Conservation (phyloP, 2,329 filamentous ascomycete species). For the Zopfia rhizophila region DNA sequence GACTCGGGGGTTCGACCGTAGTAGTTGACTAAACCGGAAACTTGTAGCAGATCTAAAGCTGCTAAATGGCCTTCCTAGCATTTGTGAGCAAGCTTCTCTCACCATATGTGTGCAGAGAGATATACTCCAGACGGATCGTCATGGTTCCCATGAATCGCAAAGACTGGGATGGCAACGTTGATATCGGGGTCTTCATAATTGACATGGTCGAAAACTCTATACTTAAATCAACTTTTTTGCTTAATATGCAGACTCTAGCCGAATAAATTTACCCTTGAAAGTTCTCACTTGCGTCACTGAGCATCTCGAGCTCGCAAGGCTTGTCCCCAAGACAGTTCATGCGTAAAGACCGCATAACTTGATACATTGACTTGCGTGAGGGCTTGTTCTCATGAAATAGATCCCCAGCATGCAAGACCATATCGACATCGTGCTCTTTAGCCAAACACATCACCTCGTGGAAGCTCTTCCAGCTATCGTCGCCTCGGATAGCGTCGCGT, state of each 20-base stretch:
- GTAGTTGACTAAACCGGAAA: constrained; percentile 93
- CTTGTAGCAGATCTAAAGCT: constrained; percentile 88
- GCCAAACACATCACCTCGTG: constrained; percentile 94
- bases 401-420: constrained; percentile 94
- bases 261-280: constrained; percentile 72
- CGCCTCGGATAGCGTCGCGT: constrained; percentile 90
- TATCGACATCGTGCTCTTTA: constrained; percentile 90
- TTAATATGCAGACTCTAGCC: background rate
- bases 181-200: constrained; percentile 99
- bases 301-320: constrained; percentile 92
- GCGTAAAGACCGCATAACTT: constrained; percentile 93
- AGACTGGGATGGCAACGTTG: constrained; percentile 95
- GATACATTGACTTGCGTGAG: constrained; percentile 93
- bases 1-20: constrained; percentile 91
- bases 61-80: constrained; percentile 82
- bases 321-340: constrained; percentile 96
- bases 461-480: constrained; percentile 97
- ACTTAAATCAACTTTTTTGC: constrained; percentile 5
- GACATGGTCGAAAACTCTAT: constrained; percentile 83
- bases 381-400: constrained; percentile 99
- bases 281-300: constrained; percentile 91
- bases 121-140: constrained; percentile 88
- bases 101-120: background rate
- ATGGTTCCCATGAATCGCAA: constrained; percentile 98
- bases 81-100: constrained; percentile 19